Evolutionary conservation across 208 protist species (phyloP).

Genomic region (Trypanosoma congolense): DNA sequence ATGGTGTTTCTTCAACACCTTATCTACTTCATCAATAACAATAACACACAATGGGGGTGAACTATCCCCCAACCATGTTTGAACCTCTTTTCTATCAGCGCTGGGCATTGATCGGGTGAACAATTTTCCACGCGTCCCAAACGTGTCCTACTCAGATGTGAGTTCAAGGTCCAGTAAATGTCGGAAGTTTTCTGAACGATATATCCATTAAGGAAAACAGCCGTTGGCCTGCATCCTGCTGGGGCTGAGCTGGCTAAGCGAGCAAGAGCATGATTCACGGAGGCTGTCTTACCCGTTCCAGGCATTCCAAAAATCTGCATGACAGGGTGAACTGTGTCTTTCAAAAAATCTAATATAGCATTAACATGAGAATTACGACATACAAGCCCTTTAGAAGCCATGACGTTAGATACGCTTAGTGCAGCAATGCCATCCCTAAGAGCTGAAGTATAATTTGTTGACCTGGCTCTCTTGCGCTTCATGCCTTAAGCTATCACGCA

Average conservation of each 20-base stretch:
- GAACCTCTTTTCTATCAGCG: slow-evolving; percentile 78
- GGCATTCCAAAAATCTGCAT: slow-evolving; percentile 91
- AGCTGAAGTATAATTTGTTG: slow-evolving; percentile 9
- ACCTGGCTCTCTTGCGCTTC: slow-evolving; percentile 14
- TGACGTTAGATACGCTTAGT: slow-evolving; percentile 63
- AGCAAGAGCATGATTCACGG: slow-evolving; percentile 67
- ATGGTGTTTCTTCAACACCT: slow-evolving; percentile 71
- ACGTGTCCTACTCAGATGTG: slow-evolving; percentile 61
- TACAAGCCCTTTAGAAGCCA: slow-evolving; percentile 56
- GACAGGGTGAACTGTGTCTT: slow-evolving; percentile 57
- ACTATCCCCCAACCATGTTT: slow-evolving; percentile 54
- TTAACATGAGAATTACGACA: slow-evolving; percentile 68
- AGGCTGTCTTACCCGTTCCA: slow-evolving; percentile 85
- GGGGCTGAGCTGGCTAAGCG: slow-evolving; percentile 28
- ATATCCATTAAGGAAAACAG: slow-evolving; percentile 87
- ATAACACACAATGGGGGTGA: slow-evolving; percentile 61
- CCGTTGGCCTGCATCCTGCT: slow-evolving; percentile 44
- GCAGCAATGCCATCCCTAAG: slow-evolving; percentile 57
- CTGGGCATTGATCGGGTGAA: slow-evolving; percentile 53
- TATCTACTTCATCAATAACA: slow-evolving; percentile 88
- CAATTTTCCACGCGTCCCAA: slow-evolving; percentile 49
- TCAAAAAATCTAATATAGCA: slow-evolving; percentile 62
- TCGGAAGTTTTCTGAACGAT: slow-evolving; percentile 83
- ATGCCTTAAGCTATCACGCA: neutral
- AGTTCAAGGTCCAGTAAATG: slow-evolving; percentile 83